A percentile compares a stretch with the other conserved stretches of the same genome.
Conservation (phyloP, 1,139 yeast genomes). For the Arxiozyma bovina region DNA sequence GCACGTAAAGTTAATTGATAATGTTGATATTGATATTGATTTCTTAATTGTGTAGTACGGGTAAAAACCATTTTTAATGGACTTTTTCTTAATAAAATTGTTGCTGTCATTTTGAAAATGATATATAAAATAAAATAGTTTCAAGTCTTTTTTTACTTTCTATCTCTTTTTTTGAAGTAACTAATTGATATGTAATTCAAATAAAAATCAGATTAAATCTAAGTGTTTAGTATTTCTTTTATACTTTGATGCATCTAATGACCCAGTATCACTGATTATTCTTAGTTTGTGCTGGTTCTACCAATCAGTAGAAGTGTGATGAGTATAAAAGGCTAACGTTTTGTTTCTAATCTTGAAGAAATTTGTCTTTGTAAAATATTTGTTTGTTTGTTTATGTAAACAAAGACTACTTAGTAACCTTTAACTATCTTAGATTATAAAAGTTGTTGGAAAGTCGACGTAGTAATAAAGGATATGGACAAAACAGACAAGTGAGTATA, state of each 20-base stretch:
- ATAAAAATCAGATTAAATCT: background rate
- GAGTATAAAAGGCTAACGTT: background rate
- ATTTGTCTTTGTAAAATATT: too few species aligned
- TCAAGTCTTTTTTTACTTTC: background rate
- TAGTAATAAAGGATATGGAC: too few species aligned
- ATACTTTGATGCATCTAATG: background rate
- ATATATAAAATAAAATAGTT: too few species aligned
- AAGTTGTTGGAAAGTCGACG: background rate
- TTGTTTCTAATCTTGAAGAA: background rate
- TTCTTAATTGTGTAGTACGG: background rate
- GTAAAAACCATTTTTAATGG: background rate
- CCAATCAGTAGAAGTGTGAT: background rate
- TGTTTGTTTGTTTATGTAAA: background rate
- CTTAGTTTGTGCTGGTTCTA: background rate
- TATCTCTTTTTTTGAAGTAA: background rate
- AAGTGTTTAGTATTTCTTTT: too few species aligned
- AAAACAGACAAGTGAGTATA: background rate
- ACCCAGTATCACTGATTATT: too few species aligned
- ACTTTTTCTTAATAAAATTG: background rate
- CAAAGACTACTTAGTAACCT: background rate
- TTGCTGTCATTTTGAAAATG: background rate
- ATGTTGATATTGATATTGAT: background rate
- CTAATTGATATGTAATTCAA: too few species aligned
- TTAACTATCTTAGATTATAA: background rate
- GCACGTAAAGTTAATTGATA: slow-evolving; percentile 8